A percentile compares a stretch with the other conserved stretches of the same genome.
These are phyloP conservation scores for Puccinia hordei DNA, from an alignment of 1,284 basidiomycete species.

Conservation along the genomic window DNA sequence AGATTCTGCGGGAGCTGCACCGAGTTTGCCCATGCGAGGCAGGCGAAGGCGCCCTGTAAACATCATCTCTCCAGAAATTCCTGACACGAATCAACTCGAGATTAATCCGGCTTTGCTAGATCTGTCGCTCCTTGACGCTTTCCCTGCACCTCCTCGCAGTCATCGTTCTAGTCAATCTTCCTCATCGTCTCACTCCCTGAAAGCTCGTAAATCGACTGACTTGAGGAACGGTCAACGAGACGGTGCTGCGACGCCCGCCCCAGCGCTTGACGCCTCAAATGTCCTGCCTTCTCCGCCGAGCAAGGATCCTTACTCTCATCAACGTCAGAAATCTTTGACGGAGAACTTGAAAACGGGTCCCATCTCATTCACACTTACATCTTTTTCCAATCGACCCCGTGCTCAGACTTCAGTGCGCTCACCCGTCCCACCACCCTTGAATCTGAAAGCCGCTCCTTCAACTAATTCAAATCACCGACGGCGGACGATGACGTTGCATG, in stretches of 20 bases:
- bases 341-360: not conserved
- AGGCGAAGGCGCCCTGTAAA: not conserved
- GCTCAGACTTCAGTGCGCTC: conserved; percentile 29
- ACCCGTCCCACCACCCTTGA: conserved; percentile 41
- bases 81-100: conserved; percentile 7
- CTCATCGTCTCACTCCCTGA: conserved; percentile 29
- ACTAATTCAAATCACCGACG: conserved; percentile 4
- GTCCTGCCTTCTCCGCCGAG: not conserved
- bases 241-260: not conserved
- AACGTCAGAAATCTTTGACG: not conserved
- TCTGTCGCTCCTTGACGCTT: conserved; percentile 41
- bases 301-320: not conserved
- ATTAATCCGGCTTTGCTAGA: conserved; percentile 14
- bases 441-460: conserved; percentile 14
- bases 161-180: conserved; percentile 39
- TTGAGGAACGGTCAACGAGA: not conserved
- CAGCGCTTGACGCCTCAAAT: not conserved
- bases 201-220: conserved; percentile 14
- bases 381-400: conserved; percentile 47
- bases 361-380: conserved; percentile 23
- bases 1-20: not conserved
- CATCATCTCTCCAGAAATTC: not conserved
- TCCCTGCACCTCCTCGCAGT: conserved; percentile 43
- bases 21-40: no score
- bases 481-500: conserved; percentile 12